A percentile compares a stretch with the other conserved stretches of the same genome.
Evolutionary conservation across 495 filamentous ascomycete genomes (phyloP).

Genomic region (Tuber magnatum): DNA sequence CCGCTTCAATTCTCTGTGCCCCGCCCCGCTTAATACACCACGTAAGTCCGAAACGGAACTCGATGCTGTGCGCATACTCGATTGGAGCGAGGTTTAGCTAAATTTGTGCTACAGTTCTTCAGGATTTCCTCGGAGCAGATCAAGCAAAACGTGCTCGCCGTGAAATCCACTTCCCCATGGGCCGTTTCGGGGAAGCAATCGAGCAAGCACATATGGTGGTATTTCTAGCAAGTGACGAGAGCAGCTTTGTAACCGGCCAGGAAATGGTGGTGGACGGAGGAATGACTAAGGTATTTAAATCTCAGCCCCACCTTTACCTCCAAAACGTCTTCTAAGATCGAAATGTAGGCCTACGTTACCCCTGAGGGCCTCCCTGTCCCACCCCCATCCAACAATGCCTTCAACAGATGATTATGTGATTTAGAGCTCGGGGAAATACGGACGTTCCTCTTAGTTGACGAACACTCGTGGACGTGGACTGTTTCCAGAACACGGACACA

Average conservation of each 20-base stretch:
- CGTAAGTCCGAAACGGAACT: slow-evolving; percentile 19
- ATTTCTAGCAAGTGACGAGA: slow-evolving; percentile 90
- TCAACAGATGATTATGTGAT: slow-evolving; percentile 31
- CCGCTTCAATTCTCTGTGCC: slow-evolving; percentile 87
- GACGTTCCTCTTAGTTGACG: background rate
- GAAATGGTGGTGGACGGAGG: slow-evolving; percentile 97
- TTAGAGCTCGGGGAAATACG: background rate
- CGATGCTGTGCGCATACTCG: background rate
- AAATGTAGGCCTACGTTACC: slow-evolving; percentile 71
- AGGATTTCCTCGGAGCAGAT: slow-evolving; percentile 93
- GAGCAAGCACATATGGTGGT: slow-evolving; percentile 92
- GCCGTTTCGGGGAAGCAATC: slow-evolving; percentile 91
- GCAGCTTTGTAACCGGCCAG: slow-evolving; percentile 82
- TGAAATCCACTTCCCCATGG: slow-evolving; percentile 89
- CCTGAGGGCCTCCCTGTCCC: slow-evolving; percentile 68
- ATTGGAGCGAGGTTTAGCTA: background rate
- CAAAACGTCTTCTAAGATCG: background rate
- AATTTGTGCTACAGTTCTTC: slow-evolving; percentile 52
- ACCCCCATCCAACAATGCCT: slow-evolving; percentile 64
- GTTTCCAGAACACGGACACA: background rate
- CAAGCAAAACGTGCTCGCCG: slow-evolving; percentile 71
- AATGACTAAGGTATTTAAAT: slow-evolving; percentile 63
- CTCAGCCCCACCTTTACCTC: background rate
- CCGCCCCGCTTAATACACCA: slow-evolving; percentile 78
- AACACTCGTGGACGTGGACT: background rate